These are phyloP conservation scores for Scheffersomyces illinoinensis DNA, from an alignment of 1,139 yeast genomes.

Conservation along the genomic window DNA sequence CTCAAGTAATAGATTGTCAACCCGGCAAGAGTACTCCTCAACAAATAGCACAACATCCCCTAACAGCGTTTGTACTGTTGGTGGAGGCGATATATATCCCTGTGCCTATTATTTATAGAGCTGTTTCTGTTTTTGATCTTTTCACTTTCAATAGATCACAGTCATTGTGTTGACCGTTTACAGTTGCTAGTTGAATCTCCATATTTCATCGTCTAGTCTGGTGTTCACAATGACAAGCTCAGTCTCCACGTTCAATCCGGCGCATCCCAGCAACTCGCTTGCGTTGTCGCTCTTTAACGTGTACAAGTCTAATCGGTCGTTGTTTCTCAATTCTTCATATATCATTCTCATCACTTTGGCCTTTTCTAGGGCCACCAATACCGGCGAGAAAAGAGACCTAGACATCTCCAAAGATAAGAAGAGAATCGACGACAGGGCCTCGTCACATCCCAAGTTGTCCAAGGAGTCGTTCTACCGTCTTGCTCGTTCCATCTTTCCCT, in stretches of 20 bases:
- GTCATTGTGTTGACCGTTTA: background rate
- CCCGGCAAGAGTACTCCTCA: background rate
- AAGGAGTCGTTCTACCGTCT: constrained; percentile 34
- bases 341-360: constrained; percentile 48
- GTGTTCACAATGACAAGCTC: background rate
- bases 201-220: background rate
- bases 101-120: background rate
- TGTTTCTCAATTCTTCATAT: constrained; percentile 51
- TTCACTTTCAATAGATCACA: background rate
- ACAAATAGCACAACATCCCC: background rate
- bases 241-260: background rate
- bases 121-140: background rate
- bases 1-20: background rate
- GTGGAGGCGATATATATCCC: background rate
- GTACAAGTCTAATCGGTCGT: constrained; percentile 47
- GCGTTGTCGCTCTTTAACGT: constrained; percentile 31
- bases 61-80: background rate
- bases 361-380: constrained; percentile 44
- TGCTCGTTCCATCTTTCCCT: constrained; percentile 42
- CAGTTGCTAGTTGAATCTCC: background rate
- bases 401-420: constrained; percentile 7
- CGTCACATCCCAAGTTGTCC: constrained; percentile 28
- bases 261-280: constrained; percentile 3
- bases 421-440: constrained; percentile 10
- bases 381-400: constrained; percentile 15